Conservation (phyloP, 2,329 filamentous ascomycete species). For the Stagonosporopsis cucurbitacearum region DNA sequence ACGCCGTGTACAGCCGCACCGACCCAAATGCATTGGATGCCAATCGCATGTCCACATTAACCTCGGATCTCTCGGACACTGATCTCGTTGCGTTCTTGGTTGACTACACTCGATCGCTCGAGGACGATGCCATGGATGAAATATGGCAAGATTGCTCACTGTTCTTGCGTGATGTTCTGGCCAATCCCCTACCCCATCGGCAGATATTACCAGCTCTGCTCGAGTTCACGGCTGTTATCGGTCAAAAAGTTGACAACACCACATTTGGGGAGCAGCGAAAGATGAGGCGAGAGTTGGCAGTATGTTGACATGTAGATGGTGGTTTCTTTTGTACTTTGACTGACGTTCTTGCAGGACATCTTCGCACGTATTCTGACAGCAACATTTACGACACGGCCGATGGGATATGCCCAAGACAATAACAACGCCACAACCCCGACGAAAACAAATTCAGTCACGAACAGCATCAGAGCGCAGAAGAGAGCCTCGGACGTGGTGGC, state of each 20-base stretch:
- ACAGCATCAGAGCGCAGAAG: constrained; percentile 52
- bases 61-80: constrained; percentile 79
- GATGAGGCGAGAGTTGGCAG: constrained; percentile 88
- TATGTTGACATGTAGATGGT: constrained; percentile 56
- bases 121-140: constrained; percentile 97
- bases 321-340: constrained; percentile 6
- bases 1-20: constrained; percentile 92
- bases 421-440: constrained; percentile 43
- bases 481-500: constrained; percentile 69
- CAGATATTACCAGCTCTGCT: constrained; percentile 86
- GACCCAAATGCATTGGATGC: constrained; percentile 82
- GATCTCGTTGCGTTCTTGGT: constrained; percentile 90
- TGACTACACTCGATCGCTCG: constrained; percentile 85
- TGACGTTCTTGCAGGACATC: constrained; percentile 68
- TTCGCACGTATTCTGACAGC: constrained; percentile 87
- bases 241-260: constrained; percentile 96
- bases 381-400: constrained; percentile 88
- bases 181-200: constrained; percentile 92
- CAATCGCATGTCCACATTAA: constrained; percentile 83
- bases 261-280: constrained; percentile 93
- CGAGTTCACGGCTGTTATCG: constrained; percentile 87
- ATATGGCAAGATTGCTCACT: constrained; percentile 95
- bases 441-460: constrained; percentile 30
- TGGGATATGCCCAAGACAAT: constrained; percentile 70
- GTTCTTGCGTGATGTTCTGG: constrained; percentile 86